A percentile compares a stretch with the other conserved stretches of the same genome.
These are phyloP conservation scores for Colletotrichum siamense DNA, from an alignment of 2,329 filamentous ascomycete species.

Conservation along the genomic window DNA sequence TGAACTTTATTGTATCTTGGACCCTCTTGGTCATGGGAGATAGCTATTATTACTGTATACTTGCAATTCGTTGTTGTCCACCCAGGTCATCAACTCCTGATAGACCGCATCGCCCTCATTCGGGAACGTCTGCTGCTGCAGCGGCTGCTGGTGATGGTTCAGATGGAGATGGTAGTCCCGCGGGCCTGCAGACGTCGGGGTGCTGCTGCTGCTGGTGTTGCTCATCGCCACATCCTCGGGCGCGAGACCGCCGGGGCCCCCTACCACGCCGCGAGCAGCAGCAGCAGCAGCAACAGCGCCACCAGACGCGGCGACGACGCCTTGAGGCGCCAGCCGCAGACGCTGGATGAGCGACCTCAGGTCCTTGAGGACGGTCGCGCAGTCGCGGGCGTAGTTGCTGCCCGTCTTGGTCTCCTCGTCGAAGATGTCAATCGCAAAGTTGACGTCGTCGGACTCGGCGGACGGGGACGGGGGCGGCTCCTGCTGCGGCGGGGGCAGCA, in stretches of 20 bases:
- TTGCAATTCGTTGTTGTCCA: conserved; percentile 34
- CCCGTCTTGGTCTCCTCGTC: conserved; percentile 42
- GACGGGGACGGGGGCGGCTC: conserved; percentile 20
- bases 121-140: background rate
- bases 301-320: background rate
- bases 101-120: conserved; percentile 37
- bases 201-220: background rate
- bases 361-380: conserved; percentile 42
- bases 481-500: conserved; percentile 39
- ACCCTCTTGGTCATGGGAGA: background rate
- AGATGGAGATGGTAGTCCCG: background rate
- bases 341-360: conserved; percentile 40
- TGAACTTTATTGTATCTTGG: background rate
- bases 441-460: conserved; percentile 36
- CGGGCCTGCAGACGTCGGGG: background rate
- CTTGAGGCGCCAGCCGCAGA: conserved; percentile 28
- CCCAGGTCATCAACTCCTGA: conserved; percentile 41
- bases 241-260: background rate
- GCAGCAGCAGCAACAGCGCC: too few relatives aligned
- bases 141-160: background rate
- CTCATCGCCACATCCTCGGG: background rate
- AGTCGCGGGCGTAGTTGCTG: conserved; percentile 43
- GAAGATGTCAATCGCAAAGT: conserved; percentile 47
- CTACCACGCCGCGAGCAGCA: background rate
- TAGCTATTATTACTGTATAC: conserved; percentile 19